These are phyloP conservation scores for Cadophora gregata DNA, from an alignment of 2,329 filamentous ascomycete genomes.

Conservation along the genomic window DNA sequence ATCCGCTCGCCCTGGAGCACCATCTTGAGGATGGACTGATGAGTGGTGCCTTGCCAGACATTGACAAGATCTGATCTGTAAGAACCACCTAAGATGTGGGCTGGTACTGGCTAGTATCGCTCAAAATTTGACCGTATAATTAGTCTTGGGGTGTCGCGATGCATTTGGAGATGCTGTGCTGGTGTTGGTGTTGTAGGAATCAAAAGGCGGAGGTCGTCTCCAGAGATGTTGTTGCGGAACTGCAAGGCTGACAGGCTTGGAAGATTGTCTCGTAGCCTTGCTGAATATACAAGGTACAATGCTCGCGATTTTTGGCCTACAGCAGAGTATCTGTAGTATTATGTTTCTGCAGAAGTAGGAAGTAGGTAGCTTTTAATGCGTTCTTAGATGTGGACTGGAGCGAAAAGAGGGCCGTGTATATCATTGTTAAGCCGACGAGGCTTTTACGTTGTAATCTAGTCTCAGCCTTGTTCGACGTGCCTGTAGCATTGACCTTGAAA, in stretches of 20 bases:
- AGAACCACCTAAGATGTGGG: too few species aligned
- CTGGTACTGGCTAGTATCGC: neutral
- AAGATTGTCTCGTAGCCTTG: neutral
- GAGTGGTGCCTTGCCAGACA: neutral
- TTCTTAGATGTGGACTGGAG: neutral
- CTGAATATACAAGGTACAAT: too few species aligned
- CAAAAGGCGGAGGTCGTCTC: neutral
- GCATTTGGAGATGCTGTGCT: neutral
- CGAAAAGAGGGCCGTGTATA: too few species aligned
- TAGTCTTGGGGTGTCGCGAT: neutral
- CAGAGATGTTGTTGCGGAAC: neutral
- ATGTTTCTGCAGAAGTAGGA: neutral
- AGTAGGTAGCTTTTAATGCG: too few species aligned
- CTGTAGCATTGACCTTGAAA: neutral
- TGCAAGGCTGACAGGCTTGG: constrained; percentile 8
- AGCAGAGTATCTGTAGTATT: neutral
- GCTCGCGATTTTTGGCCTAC: neutral
- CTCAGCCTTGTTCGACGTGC: neutral
- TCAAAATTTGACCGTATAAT: neutral
- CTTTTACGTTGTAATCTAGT: too few species aligned
- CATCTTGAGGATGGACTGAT: constrained; percentile 5
- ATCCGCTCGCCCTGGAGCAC: neutral
- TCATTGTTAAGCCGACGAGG: too few species aligned
- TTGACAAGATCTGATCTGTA: neutral
- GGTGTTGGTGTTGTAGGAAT: neutral